A percentile compares a stretch with the other conserved stretches of the same genome.
Conservation (phyloP, 2,329 filamentous ascomycete species). For the Sclerotinia minor region DNA sequence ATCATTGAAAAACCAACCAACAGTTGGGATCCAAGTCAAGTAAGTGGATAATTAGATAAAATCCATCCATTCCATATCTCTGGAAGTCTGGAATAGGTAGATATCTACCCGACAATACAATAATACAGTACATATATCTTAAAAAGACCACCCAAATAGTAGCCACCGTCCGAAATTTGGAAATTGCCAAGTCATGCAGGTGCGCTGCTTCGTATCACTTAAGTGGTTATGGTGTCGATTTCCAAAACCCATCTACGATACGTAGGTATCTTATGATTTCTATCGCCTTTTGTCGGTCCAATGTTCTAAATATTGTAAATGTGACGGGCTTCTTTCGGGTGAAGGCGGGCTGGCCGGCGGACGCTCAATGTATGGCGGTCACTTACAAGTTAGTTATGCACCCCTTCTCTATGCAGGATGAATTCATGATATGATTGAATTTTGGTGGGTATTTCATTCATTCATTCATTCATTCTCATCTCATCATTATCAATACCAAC, state of each 20-base stretch:
- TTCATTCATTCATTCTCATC: too few species aligned
- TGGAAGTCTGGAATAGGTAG: background rate
- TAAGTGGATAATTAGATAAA: constrained; percentile 2
- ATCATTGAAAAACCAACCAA: background rate
- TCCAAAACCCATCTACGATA: too few species aligned
- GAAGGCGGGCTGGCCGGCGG: too few species aligned
- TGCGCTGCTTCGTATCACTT: background rate
- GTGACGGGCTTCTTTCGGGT: background rate
- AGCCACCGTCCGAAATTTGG: background rate
- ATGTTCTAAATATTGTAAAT: background rate
- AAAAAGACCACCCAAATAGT: too few species aligned
- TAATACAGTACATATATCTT: too few species aligned
- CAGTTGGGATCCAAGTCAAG: background rate
- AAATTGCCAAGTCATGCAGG: constrained; percentile 7
- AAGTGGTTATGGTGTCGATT: too few species aligned
- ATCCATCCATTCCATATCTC: background rate
- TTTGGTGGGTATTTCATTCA: too few species aligned
- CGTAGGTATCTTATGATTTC: too few species aligned
- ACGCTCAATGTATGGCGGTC: too few species aligned
- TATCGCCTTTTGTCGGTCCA: background rate
- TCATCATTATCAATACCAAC: background rate
- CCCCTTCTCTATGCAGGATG: too few species aligned
- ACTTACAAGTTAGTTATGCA: too few species aligned
- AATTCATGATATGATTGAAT: too few species aligned
- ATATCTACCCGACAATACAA: background rate